Base-by-base conservation (phyloP, 768 basidiomycete genomes). In the Pulveroboletus sp. region DNA sequence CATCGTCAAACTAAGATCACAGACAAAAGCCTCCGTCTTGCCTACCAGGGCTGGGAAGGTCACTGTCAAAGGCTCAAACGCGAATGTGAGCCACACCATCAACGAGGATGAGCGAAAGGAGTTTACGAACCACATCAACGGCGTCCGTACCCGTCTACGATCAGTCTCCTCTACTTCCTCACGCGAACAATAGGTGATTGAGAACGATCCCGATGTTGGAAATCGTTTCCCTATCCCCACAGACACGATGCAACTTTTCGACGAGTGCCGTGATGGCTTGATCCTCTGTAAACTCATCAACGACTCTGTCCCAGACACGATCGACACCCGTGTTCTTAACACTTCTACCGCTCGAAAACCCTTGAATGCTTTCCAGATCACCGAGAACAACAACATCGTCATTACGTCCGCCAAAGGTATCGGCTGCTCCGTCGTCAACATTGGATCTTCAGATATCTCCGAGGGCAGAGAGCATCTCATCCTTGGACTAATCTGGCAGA, bases 341-440 rank as follows among this genome's bases (percentile, higher is more conserved):
- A 95, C 88, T 68, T 82, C 93, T 0, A 77, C 77, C 4, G 57
- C 78, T 3, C 80, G 82, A 35, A 95, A 93, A 71, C 81, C 89
- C 0, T 78, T 99, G 41, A 99, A 99, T 65, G 91, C 92, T 0
- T 99, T 99, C 81, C 93, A 99, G 63, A 97, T 97, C 61, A 98
- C 96, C 0, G 96, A 99, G 69, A 98, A 98, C 76, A 98, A 99
- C 78, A 99, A 98, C 71, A 96, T 99, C 64, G 95, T 98, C 64
- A 96, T 99, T 71, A 88, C 91, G 11, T 98, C 96, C 24, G 84
- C 95, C 33, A 97, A 97, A 72, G 94, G 89, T 67, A 98, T 99
- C 57, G 95, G 96, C 33, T 96, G 96, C 65, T 95, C 92, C 2
- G 93, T 97, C 47, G 95, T 99, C 70, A 99, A 99, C 71, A 97